Percentiles rank a stretch among this genome's conserved stretches.
Evolutionary conservation across 805 yeast genomes (phyloP).

Genomic region (Kodamaea kakaduensis): DNA sequence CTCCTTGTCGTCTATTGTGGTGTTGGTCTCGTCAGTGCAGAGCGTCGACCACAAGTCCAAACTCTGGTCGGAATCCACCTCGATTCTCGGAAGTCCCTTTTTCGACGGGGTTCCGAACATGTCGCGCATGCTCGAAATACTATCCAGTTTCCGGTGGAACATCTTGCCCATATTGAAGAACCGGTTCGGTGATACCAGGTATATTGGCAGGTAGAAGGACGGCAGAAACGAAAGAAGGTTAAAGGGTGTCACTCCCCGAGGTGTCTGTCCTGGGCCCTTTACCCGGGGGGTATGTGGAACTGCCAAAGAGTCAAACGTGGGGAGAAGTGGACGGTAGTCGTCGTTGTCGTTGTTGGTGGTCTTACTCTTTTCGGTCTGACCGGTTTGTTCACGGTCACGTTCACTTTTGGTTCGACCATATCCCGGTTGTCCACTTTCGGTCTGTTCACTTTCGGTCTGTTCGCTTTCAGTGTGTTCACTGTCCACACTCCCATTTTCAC

Average conservation of each 20-base stretch:
- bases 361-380: too few relatives aligned
- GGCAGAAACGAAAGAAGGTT: constrained; percentile 41
- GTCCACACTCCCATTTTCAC: too few relatives aligned
- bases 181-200: constrained; percentile 33
- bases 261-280: constrained; percentile 6
- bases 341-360: background rate
- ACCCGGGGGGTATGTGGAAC: constrained; percentile 9
- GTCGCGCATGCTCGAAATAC: constrained; percentile 12
- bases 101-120: constrained; percentile 14
- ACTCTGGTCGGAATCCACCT: constrained; percentile 11
- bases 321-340: background rate
- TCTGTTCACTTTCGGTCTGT: too few relatives aligned
- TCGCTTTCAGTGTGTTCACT: too few relatives aligned
- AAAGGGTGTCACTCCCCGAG: constrained; percentile 27
- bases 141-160: constrained; percentile 8
- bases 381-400: too few relatives aligned
- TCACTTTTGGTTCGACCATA: too few relatives aligned
- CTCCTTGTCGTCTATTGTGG: background rate
- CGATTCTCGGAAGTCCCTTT: background rate
- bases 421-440: too few relatives aligned
- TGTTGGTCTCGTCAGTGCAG: constrained; percentile 16
- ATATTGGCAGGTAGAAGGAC: constrained; percentile 37
- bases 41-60: constrained; percentile 31
- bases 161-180: constrained; percentile 23
- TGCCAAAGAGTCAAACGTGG: background rate